Conservation (phyloP, 257 asterid genomes). For the Solanum tarijense region DNA sequence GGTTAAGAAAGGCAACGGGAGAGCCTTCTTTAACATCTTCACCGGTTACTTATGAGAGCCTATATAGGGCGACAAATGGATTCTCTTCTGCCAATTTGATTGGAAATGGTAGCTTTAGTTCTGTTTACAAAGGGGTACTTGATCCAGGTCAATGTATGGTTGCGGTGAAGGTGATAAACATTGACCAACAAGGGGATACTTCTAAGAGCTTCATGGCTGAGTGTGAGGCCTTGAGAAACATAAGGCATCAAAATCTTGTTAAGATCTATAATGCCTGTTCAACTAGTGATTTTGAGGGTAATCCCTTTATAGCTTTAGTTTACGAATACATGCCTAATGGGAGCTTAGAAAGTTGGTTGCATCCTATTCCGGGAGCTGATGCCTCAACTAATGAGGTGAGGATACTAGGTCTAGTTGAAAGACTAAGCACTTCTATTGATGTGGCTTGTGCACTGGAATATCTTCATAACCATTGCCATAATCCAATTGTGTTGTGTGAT, state of each 20-base stretch:
- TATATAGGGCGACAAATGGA: conserved; percentile 17
- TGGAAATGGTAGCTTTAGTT: conserved; percentile 9
- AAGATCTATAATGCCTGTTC: neutral
- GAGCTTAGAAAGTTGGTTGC: conserved; percentile 7
- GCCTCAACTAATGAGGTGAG: neutral
- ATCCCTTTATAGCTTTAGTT: conserved; percentile 4
- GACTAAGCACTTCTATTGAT: conserved; percentile 2
- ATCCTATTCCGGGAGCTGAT: neutral
- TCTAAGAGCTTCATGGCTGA: neutral
- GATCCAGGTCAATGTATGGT: neutral
- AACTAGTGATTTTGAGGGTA: neutral
- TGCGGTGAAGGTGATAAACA: conserved; percentile 5
- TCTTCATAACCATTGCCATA: conserved; percentile 4
- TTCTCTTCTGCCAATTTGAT: conserved; percentile 7
- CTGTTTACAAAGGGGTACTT: conserved; percentile 10
- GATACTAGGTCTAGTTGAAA: conserved; percentile 1
- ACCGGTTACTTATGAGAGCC: conserved; percentile 1
- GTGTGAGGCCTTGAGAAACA: conserved; percentile 1
- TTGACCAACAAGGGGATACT: neutral
- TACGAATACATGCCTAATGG: conserved; percentile 10
- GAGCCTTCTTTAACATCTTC: neutral
- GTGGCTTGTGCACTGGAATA: conserved; percentile 9
- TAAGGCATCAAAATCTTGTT: conserved; percentile 1
- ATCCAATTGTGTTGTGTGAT: neutral
- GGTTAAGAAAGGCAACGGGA: neutral